Conservation (phyloP, 176 grass and related monocot genomes). For the Ananas comosus region DNA sequence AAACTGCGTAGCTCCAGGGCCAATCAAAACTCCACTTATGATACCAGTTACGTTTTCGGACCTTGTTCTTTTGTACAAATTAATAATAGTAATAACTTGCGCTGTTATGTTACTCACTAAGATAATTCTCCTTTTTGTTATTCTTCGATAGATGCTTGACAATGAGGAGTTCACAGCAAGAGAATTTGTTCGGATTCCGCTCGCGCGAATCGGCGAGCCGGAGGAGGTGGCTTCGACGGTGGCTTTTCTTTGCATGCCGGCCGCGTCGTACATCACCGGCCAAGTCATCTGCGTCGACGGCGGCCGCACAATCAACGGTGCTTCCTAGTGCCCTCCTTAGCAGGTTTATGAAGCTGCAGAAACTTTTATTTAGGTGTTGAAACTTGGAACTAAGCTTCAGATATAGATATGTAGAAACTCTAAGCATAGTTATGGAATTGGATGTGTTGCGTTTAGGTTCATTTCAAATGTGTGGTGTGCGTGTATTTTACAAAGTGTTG, state of each 20-base stretch:
- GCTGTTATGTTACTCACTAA: too few species aligned
- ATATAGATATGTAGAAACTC: not conserved
- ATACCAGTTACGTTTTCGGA: slow-evolving; percentile 1
- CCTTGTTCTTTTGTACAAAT: too few species aligned
- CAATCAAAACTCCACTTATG: slow-evolving; percentile 13
- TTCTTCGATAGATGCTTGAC: not conserved
- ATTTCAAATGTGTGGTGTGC: too few species aligned
- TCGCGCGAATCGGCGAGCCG: slow-evolving; percentile 26
- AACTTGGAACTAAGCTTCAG: too few species aligned
- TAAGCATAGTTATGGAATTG: too few species aligned
- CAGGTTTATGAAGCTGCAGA: not conserved
- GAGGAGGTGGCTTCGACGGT: slow-evolving; percentile 29
- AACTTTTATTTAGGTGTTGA: not conserved
- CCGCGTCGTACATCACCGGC: slow-evolving; percentile 32
- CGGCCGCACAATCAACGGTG: slow-evolving; percentile 12
- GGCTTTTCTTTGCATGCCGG: slow-evolving; percentile 42
- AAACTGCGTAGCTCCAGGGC: not conserved
- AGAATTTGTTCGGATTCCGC: slow-evolving; percentile 17
- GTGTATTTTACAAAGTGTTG: too few species aligned
- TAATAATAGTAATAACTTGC: too few species aligned
- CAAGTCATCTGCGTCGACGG: slow-evolving; percentile 41
- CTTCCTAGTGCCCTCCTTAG: not conserved
- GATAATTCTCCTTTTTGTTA: not conserved
- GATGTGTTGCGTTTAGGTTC: too few species aligned
- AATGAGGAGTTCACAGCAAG: not conserved